Conservation (phyloP, 1,139 yeast genomes). For the Suhomyces wounanorum region DNA sequence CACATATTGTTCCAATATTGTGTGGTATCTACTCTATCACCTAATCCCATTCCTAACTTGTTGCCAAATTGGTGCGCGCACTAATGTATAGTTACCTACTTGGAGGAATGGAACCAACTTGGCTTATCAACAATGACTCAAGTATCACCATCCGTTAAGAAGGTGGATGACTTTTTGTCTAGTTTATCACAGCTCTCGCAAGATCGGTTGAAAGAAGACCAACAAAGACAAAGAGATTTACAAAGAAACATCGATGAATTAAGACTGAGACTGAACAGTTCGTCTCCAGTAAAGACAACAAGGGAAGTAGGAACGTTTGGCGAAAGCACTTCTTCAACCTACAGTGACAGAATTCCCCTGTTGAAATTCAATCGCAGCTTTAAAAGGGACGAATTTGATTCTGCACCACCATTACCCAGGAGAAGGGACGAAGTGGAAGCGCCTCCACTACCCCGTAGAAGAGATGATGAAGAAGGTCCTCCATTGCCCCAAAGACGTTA, state of each 20-base stretch:
- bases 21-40: not conserved
- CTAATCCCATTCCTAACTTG: not conserved
- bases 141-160: slow-evolving; percentile 29
- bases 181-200: slow-evolving; percentile 37
- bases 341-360: slow-evolving; percentile 15
- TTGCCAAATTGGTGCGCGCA: slow-evolving; percentile 5
- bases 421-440: slow-evolving; percentile 15
- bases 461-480: slow-evolving; percentile 12
- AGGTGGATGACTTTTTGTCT: slow-evolving; percentile 39
- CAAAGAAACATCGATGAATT: slow-evolving; percentile 36
- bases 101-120: not conserved
- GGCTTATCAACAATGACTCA: slow-evolving; percentile 5
- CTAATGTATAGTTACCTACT: not conserved
- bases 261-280: slow-evolving; percentile 28
- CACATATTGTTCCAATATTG: not conserved
- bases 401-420: slow-evolving; percentile 13
- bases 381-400: slow-evolving; percentile 3
- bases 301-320: not conserved
- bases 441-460: slow-evolving; percentile 20
- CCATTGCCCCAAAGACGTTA: slow-evolving; percentile 20
- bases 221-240: slow-evolving; percentile 34
- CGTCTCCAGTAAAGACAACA: slow-evolving; percentile 23
- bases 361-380: slow-evolving; percentile 24
- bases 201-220: slow-evolving; percentile 34
- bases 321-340: not conserved